Base-by-base conservation (phyloP, 2,329 filamentous ascomycete genomes). In the Phoma herbarum region DNA sequence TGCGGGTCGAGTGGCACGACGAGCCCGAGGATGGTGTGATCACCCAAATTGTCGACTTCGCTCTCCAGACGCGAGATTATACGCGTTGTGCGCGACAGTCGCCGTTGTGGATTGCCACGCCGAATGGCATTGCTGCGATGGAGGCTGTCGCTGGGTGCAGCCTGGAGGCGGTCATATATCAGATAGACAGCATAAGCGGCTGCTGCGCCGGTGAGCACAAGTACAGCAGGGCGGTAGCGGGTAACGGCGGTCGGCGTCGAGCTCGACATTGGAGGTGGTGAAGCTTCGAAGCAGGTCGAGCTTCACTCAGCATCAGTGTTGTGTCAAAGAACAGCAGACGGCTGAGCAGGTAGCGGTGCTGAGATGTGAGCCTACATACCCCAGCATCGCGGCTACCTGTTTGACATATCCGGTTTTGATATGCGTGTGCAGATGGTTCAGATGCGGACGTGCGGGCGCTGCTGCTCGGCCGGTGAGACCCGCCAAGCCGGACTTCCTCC, bases 71-170 rank as follows among this genome's bases (percentile, higher is more conserved):
- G 65, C 25, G 65, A 52, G 41, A 60, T 50, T 51, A 63, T 43
- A 33, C 62, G 67, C 22, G 66, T 64, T 7, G 63, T 54, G 29
- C 60, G 61, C 4, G 62, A 62, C 18, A 59, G 59, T 33, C 63
- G 53, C 77, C 78, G 60, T 48, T 63, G 66, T 3, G 76, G 72
- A 23, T 80, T 81, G 29, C 78, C 72, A 45, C 85, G 84, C 61
- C 88, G 86, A 35, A 91, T 72, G 11, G 89, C 89, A 75, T 90
- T 91, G 71, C 88, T 88, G 61, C 89, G 82, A 65, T 86, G 88
- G 28, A 91, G 78, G 14, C 68, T 62, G 42, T 64, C 59, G 25
- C 52, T 69, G 58, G 67, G 69, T 60, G 65, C 67, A 23, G 61
- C 68, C 43, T 74, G 75, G 57, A 67, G 71, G 71, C 64, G 74